Evolutionary conservation across 768 basidiomycete species (phyloP), one percentile per base, ranked within the genome.

Genomic region (Agaricus subrufescens): DNA sequence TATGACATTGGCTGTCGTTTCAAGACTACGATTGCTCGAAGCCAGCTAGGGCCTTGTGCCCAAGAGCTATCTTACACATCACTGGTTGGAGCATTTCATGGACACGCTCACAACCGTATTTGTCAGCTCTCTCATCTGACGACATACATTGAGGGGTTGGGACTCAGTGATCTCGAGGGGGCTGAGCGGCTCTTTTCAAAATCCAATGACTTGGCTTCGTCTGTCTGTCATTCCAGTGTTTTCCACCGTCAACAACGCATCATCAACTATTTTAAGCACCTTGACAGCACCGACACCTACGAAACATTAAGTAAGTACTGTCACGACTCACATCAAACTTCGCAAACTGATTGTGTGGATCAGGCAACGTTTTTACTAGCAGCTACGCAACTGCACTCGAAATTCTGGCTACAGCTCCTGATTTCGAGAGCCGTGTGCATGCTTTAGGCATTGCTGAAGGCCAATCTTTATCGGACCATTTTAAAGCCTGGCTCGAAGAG

Each of bases 1-100:
- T 71, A 65, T 43, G 67, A 72, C 44, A 70, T 71, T 25, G 63
- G 65, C 2, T 72, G 71, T 52, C 55, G 53, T 26, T 67, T 68
- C 48, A 42, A 55, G 26, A 58, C 40, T 14, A 70, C 66, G 2
- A 52, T 72, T 10, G 46, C 29, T 8, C 26, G 48, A 6, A 69
- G 66, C 46, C 42, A 60, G 0, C 59, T 71, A 14, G 61, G 66
- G 26, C 25, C 43, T 4, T 12, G 51, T 12, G 60, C 59, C 15
- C 11, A 39, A 25, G 29, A 51, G 4, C 30, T 56, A 8, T 3
- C 43, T 7, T 57, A 59, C 39, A 45, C 37, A 3, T 57, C 51
- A 7, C 47, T 66, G 6, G 63, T 69, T 11, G 62, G 62, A 14
- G 37, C 57, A 15, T 68, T 69, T 50, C 69, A 71, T 45, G 63